Evolutionary conservation across 2,329 filamentous ascomycete genomes (phyloP).

Genomic region (Paraphaeosphaeria minitans): DNA sequence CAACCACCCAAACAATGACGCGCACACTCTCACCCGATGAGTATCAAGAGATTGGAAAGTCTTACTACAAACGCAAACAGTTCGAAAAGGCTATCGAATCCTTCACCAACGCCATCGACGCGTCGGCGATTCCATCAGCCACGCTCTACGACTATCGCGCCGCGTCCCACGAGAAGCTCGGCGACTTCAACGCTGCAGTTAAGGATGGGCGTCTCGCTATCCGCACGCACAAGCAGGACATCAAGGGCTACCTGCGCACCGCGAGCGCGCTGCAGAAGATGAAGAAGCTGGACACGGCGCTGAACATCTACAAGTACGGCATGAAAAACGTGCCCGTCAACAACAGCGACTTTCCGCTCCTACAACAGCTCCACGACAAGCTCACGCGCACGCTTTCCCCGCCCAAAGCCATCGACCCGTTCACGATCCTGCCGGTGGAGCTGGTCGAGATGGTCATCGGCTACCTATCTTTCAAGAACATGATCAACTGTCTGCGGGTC

Average conservation of each 20-base stretch:
- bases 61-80: slow-evolving; percentile 44
- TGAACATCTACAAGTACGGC: slow-evolving; percentile 64
- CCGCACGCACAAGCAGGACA: slow-evolving; percentile 54
- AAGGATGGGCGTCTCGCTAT: slow-evolving; percentile 64
- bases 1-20: slow-evolving; percentile 26
- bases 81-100: slow-evolving; percentile 42
- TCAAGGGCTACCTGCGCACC: slow-evolving; percentile 63
- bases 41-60: slow-evolving; percentile 41
- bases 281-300: slow-evolving; percentile 58
- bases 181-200: slow-evolving; percentile 57
- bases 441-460: slow-evolving; percentile 58
- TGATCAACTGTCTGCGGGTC: slow-evolving; percentile 59
- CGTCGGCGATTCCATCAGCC: slow-evolving; percentile 24
- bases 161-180: slow-evolving; percentile 60
- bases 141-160: slow-evolving; percentile 60
- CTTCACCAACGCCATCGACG: slow-evolving; percentile 41
- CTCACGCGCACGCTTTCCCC: slow-evolving; percentile 51
- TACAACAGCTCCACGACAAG: slow-evolving; percentile 55
- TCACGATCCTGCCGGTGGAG: slow-evolving; percentile 60
- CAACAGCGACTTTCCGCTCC: slow-evolving; percentile 46
- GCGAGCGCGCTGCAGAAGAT: slow-evolving; percentile 56
- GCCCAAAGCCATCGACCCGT: slow-evolving; percentile 55
- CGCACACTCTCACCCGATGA: slow-evolving; percentile 41
- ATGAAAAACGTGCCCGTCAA: slow-evolving; percentile 56
- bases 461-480: slow-evolving; percentile 58